Conservation (phyloP, 1,284 basidiomycete species). For the Thecaphora thlaspeos region DNA sequence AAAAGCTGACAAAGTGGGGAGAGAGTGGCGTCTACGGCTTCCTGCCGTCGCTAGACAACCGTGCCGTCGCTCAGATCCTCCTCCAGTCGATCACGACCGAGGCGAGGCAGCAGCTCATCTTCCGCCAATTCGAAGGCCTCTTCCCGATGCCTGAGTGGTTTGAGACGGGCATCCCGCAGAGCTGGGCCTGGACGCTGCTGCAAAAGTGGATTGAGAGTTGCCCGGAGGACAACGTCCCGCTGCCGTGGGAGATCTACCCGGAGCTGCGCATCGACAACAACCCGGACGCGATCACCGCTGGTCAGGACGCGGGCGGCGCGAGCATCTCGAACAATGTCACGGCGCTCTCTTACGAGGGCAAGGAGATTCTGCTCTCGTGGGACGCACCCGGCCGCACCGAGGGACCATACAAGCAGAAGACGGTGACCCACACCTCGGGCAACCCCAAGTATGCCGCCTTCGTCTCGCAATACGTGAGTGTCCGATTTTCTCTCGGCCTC, state of each 20-base stretch:
- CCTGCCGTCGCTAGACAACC: constrained; percentile 37
- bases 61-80: constrained; percentile 37
- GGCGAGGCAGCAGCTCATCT: constrained; percentile 37
- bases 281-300: constrained; percentile 31
- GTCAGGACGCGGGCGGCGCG: constrained; percentile 32
- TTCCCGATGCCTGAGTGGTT: constrained; percentile 41
- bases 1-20: constrained; percentile 41
- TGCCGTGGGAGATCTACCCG: constrained; percentile 42
- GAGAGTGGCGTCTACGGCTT: constrained; percentile 45
- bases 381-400: constrained; percentile 33
- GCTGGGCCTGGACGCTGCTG: constrained; percentile 49
- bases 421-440: constrained; percentile 26
- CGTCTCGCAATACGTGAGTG: constrained; percentile 27
- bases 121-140: constrained; percentile 38
- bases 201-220: constrained; percentile 33
- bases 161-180: constrained; percentile 42
- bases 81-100: constrained; percentile 47
- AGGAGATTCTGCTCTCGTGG: constrained; percentile 25
- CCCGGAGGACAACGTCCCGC: constrained; percentile 31
- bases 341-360: constrained; percentile 29
- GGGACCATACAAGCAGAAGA: constrained; percentile 43
- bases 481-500: background rate
- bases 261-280: constrained; percentile 36
- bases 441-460: constrained; percentile 38
- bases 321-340: constrained; percentile 42